Evolutionary conservation across 2,329 filamentous ascomycete species (phyloP), one percentile per base, ranked within the genome.

Genomic region (Hypoxylon sp.): DNA sequence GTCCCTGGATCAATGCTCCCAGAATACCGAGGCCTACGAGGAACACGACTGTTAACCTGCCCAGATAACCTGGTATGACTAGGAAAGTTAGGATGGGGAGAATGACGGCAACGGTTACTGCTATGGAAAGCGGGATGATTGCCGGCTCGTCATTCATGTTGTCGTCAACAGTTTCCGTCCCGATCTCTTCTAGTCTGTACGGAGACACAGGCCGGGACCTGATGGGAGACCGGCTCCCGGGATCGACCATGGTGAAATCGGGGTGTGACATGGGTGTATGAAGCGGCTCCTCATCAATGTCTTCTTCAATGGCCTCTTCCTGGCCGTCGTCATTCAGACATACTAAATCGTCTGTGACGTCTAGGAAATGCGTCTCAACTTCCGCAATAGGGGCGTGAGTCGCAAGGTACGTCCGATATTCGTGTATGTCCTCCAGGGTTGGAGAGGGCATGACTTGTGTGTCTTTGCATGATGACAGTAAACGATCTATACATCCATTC

Each of bases 351-450:
- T 81, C 74, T 10, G 75, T 70, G 3, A 75, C 73, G 33, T 84
- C 79, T 4, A 90, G 78, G 66, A 90, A 90, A 3, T 77, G 77
- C 2, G 80, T 79, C 71, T 92, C 89, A 7, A 75, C 68, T 35
- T 85, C 79, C 31, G 82, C 81, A 42, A 91, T 81, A 5, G 83
- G 81, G 26, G 77, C 76, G 55, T 82, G 79, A 9, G 73, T 77
- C 6, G 76, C 72, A 38, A 90, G 81, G 73, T 86, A 90, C 5
- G 73, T 66, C 37, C 80, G 81, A 73, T 82, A 76, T 57, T 76
- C 71, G 11, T 73, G 70, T 15, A 86, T 74, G 47, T 90, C 85
- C 8, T 77, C 72, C 3, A 75, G 62, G 1, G 75, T 73, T 0
- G 87, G 85, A 3, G 76, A 67, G 0, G 78, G 74, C 10, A 86